Percentiles rank a stretch among this genome's conserved stretches.
Evolutionary conservation across 768 basidiomycete genomes (phyloP).

Genomic region (Xerocomellus dryophilus): DNA sequence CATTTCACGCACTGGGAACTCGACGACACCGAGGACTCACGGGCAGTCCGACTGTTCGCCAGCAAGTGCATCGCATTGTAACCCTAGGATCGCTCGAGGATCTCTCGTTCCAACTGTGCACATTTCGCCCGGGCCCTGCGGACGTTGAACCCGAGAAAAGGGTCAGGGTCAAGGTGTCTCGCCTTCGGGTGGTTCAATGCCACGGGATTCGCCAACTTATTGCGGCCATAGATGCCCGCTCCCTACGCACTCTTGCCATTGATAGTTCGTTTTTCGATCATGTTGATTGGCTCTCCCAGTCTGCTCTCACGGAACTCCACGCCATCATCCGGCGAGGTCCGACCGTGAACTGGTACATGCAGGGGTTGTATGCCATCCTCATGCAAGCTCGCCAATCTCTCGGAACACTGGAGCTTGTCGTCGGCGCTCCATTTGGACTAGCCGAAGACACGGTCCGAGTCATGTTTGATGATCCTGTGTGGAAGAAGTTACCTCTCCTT

Average conservation of each 20-base stretch:
- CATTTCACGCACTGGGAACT: neutral
- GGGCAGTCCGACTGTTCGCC: neutral
- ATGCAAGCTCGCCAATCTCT: neutral
- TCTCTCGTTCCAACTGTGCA: slow-evolving; percentile 10
- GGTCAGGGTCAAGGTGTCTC: slow-evolving; percentile 5
- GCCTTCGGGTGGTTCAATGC: neutral
- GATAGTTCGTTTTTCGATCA: neutral
- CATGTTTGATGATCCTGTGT: neutral
- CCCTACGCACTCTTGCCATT: neutral
- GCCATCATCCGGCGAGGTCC: too few relatives aligned
- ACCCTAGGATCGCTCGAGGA: slow-evolving; percentile 12
- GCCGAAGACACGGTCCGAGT: neutral
- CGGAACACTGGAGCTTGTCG: neutral
- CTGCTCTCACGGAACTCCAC: slow-evolving; percentile 5
- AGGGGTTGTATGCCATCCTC: neutral
- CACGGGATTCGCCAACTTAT: neutral
- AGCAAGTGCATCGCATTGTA: slow-evolving; percentile 6
- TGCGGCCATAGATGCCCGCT: neutral
- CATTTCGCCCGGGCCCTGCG: neutral
- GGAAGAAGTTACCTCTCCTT: slow-evolving; percentile 3
- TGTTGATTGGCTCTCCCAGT: neutral
- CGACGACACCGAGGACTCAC: too few relatives aligned
- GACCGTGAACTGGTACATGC: neutral
- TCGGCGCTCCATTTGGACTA: neutral
- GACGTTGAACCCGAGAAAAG: neutral